These are phyloP conservation scores for Geotrichum siamense DNA, from an alignment of 1,139 yeast species.

Conservation along the genomic window DNA sequence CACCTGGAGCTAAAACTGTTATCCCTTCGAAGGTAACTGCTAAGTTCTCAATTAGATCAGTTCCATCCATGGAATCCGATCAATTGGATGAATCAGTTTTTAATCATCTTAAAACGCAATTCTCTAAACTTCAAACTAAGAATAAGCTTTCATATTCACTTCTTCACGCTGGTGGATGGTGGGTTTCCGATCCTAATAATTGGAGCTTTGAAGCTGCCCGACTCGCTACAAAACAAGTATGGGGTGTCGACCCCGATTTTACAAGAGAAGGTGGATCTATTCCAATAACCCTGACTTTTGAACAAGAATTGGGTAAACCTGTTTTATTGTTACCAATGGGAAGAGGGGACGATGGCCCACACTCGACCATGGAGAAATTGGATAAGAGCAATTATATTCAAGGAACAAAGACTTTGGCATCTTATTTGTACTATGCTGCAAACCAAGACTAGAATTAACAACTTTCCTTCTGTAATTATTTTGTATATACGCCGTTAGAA, in stretches of 20 bases:
- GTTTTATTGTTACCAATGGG: conserved; percentile 94
- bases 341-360: conserved; percentile 99
- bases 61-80: conserved; percentile 75
- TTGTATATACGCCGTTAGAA: too few relatives aligned
- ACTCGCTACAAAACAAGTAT: conserved; percentile 86
- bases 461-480: too few relatives aligned
- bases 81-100: conserved; percentile 72
- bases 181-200: conserved; percentile 93
- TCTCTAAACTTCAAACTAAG: conserved; percentile 63
- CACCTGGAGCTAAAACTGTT: conserved; percentile 94
- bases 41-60: conserved; percentile 94
- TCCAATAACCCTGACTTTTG: conserved; percentile 91
- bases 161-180: conserved; percentile 90
- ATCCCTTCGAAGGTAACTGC: conserved; percentile 93
- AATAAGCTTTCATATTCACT: conserved; percentile 66
- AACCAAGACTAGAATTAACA: neutral
- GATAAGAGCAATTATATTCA: conserved; percentile 81
- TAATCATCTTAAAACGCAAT: conserved; percentile 57
- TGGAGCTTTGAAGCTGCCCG: conserved; percentile 91
- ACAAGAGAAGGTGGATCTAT: conserved; percentile 99
- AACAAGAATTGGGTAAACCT: conserved; percentile 72
- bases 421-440: conserved; percentile 83
- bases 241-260: conserved; percentile 91
- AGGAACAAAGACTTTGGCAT: conserved; percentile 91
- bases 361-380: conserved; percentile 91